phyloP scores from a whole-genome alignment of 495 filamentous ascomycete genomes.

The Talaromyces thailandensis region DNA sequence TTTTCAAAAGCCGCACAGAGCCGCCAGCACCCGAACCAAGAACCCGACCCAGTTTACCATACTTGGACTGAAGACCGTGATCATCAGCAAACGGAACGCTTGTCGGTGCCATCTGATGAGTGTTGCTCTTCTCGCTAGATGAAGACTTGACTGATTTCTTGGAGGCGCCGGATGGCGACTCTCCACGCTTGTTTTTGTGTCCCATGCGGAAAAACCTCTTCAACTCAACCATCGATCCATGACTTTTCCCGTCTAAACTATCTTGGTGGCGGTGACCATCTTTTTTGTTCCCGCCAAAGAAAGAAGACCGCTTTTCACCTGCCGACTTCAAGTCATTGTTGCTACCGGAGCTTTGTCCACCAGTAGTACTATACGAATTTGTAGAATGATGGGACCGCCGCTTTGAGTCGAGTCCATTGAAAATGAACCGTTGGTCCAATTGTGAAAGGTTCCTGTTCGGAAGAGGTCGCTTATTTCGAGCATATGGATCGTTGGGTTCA shows the following conservation, averaged over 20 bases:
- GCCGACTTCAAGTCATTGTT: constrained; percentile 35
- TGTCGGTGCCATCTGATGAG: constrained; percentile 44
- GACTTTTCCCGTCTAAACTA: constrained; percentile 44
- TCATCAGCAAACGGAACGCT: constrained; percentile 90
- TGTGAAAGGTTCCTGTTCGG: constrained; percentile 57
- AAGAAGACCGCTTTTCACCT: constrained; percentile 37
- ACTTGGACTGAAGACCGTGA: constrained; percentile 82
- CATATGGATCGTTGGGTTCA: constrained; percentile 83
- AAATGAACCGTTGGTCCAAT: constrained; percentile 82
- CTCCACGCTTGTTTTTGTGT: constrained; percentile 56
- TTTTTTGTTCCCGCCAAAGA: constrained; percentile 34
- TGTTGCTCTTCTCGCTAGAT: constrained; percentile 46
- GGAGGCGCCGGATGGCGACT: constrained; percentile 44
- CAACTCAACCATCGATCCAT: constrained; percentile 87
- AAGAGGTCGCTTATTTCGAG: constrained; percentile 67
- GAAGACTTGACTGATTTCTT: constrained; percentile 36
- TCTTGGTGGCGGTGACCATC: constrained; percentile 23
- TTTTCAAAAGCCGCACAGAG: constrained; percentile 89
- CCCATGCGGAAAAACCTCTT: constrained; percentile 85
- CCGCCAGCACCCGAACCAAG: constrained; percentile 91
- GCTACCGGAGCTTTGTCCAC: constrained; percentile 35
- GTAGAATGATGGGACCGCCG: constrained; percentile 23
- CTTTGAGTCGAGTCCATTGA: constrained; percentile 51
- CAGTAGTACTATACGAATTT: constrained; percentile 20
- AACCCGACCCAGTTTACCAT: constrained; percentile 90